Evolutionary conservation across 768 basidiomycete genomes (phyloP).

Genomic region (Crucibulum laeve): DNA sequence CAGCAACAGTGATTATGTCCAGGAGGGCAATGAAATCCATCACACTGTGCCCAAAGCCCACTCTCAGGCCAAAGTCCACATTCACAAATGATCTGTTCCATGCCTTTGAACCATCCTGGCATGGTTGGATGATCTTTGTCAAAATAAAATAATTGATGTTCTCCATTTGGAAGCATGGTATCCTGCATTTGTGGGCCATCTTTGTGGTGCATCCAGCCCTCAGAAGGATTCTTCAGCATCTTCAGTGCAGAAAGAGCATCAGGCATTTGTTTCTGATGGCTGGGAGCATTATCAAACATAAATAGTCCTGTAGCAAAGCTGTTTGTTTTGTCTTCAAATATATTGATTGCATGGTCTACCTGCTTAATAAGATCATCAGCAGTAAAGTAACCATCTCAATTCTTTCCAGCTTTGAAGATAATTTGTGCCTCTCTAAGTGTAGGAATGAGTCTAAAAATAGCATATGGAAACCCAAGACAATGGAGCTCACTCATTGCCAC

Average conservation of each 20-base stretch:
- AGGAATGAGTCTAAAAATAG: background rate
- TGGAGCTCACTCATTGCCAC: constrained; percentile 13
- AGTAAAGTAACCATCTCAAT: constrained; percentile 23
- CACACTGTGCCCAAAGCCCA: constrained; percentile 18
- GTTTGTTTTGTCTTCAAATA: constrained; percentile 23
- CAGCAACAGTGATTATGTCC: constrained; percentile 24
- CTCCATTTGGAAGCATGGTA: constrained; percentile 14
- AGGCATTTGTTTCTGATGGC: constrained; percentile 19
- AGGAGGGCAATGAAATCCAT: constrained; percentile 22
- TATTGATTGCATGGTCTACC: constrained; percentile 21
- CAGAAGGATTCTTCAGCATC: constrained; percentile 18
- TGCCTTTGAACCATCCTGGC: constrained; percentile 33
- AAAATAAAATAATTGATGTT: constrained; percentile 27
- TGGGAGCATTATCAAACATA: constrained; percentile 12
- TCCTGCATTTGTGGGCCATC: constrained; percentile 15
- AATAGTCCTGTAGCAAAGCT: constrained; percentile 18
- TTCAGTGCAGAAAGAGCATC: constrained; percentile 21
- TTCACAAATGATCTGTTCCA: constrained; percentile 25
- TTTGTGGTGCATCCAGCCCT: constrained; percentile 9
- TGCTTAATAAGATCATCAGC: constrained; percentile 17
- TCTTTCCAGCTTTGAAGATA: constrained; percentile 24
- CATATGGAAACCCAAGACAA: background rate
- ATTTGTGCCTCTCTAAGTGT: constrained; percentile 11
- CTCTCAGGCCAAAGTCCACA: constrained; percentile 17
- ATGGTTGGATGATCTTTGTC: constrained; percentile 20